A percentile compares a stretch with the other conserved stretches of the same genome.
phyloP scores from a whole-genome alignment of 129 eudicot species.

The Calendula officinalis region DNA sequence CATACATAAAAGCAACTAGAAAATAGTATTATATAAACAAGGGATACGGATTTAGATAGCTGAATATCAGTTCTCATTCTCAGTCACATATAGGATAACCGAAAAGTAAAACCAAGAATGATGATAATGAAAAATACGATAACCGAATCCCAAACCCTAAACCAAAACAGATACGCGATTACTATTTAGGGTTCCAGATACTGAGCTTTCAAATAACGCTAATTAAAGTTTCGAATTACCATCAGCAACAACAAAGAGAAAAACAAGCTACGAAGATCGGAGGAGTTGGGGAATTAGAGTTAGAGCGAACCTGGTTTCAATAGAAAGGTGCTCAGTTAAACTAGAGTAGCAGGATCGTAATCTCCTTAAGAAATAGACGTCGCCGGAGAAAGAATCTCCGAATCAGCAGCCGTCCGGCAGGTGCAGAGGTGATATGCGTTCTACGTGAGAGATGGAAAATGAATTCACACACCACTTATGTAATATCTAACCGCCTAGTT shows the following conservation, averaged over 20 bases:
- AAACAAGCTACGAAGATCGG: background rate
- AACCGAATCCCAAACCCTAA: constrained; percentile 26
- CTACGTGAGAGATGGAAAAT: constrained; percentile 1
- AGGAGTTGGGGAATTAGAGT: constrained; percentile 28
- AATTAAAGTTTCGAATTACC: background rate
- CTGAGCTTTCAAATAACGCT: background rate
- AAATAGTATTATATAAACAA: no score
- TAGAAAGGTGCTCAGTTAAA: background rate
- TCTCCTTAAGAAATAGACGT: background rate
- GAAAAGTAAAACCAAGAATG: background rate
- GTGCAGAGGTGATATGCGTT: constrained; percentile 13
- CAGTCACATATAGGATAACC: background rate
- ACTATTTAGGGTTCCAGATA: constrained; percentile 14
- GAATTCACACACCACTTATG: background rate
- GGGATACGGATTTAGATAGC: no score
- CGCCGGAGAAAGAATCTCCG: constrained; percentile 5
- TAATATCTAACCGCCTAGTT: no score
- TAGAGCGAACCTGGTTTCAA: constrained; percentile 15
- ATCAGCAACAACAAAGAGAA: background rate
- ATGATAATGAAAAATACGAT: background rate
- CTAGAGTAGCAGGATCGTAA: background rate
- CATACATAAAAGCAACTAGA: no score
- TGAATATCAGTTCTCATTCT: no score
- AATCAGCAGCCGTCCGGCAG: constrained; percentile 23
- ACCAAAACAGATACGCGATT: constrained; percentile 9